Evolutionary conservation across 495 filamentous ascomycete genomes (phyloP).

Genomic region (Penicillium bialowiezense): DNA sequence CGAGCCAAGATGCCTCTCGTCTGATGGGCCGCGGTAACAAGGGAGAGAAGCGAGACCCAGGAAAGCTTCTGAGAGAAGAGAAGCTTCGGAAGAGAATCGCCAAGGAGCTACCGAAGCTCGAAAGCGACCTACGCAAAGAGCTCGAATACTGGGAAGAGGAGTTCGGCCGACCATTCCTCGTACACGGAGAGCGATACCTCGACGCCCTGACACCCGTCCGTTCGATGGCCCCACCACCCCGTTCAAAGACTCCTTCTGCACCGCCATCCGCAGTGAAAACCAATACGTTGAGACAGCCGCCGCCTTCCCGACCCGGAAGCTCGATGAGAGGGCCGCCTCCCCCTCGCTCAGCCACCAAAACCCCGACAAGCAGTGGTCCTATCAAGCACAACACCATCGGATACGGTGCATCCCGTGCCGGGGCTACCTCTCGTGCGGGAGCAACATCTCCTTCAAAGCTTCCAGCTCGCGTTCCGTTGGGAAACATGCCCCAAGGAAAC

Average conservation of each 20-base stretch:
- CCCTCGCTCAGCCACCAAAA: conserved; percentile 61
- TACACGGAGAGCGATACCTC: conserved; percentile 86
- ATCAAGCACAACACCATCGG: conserved; percentile 58
- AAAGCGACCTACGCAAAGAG: conserved; percentile 72
- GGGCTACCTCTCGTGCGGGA: conserved; percentile 42
- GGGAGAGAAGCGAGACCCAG: conserved; percentile 88
- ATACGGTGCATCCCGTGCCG: conserved; percentile 35
- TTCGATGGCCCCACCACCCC: conserved; percentile 61
- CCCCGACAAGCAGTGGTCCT: conserved; percentile 55
- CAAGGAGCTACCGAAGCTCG: conserved; percentile 92
- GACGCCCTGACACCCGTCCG: conserved; percentile 67
- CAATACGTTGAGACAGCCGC: conserved; percentile 23
- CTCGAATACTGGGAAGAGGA: conserved; percentile 92
- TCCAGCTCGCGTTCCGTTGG: conserved; percentile 74
- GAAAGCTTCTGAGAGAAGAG: conserved; percentile 91
- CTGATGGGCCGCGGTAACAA: conserved; percentile 85
- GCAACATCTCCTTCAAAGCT: conserved; percentile 75
- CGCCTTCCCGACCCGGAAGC: conserved; percentile 43
- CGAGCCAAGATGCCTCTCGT: conserved; percentile 90
- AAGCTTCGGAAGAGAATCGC: conserved; percentile 96
- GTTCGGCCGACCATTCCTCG: conserved; percentile 86
- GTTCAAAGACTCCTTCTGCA: conserved; percentile 77
- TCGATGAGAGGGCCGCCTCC: conserved; percentile 51
- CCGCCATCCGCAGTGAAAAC: conserved; percentile 38
- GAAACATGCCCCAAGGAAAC: conserved; percentile 73